Conservation (phyloP, 108 stramenopile species). For the Skeletonema grethae region DNA sequence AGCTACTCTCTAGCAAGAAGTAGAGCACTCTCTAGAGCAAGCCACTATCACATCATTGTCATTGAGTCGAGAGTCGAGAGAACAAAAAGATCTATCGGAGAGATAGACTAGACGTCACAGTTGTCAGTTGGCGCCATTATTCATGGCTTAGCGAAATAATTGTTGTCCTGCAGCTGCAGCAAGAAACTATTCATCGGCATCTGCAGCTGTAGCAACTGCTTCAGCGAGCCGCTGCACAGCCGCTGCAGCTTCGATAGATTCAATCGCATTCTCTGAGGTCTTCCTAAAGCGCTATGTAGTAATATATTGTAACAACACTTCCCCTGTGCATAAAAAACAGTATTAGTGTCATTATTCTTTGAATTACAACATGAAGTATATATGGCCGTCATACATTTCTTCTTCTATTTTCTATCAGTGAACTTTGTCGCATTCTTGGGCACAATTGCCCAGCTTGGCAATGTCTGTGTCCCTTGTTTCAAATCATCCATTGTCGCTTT, state of each 20-base stretch:
- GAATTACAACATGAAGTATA: not conserved
- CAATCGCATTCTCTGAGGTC: slow-evolving; percentile 7
- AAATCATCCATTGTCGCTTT: slow-evolving; percentile 13
- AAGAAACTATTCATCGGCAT: slow-evolving; percentile 43
- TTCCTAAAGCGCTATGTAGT: slow-evolving; percentile 24
- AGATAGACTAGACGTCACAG: too few species aligned
- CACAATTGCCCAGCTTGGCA: slow-evolving; percentile 17
- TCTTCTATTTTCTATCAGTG: slow-evolving; percentile 6
- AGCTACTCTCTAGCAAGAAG: too few species aligned
- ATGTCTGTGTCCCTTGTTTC: slow-evolving; percentile 7
- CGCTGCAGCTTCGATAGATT: slow-evolving; percentile 34
- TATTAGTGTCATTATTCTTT: too few species aligned
- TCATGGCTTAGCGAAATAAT: too few species aligned
- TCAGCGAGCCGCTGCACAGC: slow-evolving; percentile 35
- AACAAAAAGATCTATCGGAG: too few species aligned
- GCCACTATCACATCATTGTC: too few species aligned
- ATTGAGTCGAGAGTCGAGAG: too few species aligned
- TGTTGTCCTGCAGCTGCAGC: slow-evolving; percentile 37
- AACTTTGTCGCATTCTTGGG: slow-evolving; percentile 24
- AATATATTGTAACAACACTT: too few species aligned
- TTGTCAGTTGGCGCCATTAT: too few species aligned
- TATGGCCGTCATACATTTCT: not conserved
- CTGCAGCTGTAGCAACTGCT: slow-evolving; percentile 38
- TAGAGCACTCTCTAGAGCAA: too few species aligned
- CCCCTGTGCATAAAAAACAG: too few species aligned